phyloP scores from a whole-genome alignment of 768 basidiomycete species.

The Boletus rex-veris region DNA sequence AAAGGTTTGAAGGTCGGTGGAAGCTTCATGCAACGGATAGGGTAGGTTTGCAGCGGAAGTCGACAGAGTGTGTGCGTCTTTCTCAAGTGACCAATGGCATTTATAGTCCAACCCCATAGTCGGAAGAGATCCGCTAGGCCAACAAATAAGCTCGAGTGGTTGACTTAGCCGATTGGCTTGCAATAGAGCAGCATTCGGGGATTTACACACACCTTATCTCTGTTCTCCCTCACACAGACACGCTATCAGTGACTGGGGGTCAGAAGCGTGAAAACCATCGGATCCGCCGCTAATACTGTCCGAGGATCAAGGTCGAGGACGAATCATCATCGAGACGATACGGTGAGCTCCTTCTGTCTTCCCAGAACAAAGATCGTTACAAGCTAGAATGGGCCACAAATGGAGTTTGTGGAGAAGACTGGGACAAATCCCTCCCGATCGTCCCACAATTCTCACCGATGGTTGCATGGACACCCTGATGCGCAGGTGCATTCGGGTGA shows the following conservation, averaged over 20 bases:
- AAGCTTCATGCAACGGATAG: neutral
- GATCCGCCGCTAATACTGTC: neutral
- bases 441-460: slow-evolving; percentile 8
- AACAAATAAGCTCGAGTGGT: slow-evolving; percentile 4
- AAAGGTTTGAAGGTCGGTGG: neutral
- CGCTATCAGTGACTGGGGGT: neutral
- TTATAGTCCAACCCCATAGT: neutral
- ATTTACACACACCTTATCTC: slow-evolving; percentile 1
- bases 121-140: neutral
- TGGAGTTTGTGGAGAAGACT: neutral
- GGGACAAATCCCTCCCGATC: neutral
- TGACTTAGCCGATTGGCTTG: neutral
- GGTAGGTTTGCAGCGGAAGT: neutral
- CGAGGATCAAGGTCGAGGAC: slow-evolving; percentile 10
- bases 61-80: neutral
- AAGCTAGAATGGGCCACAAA: neutral
- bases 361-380: neutral
- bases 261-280: neutral
- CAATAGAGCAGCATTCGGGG: neutral
- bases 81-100: neutral
- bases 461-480: slow-evolving; percentile 9
- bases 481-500: neutral
- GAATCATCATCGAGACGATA: neutral
- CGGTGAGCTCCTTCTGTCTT: neutral
- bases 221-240: neutral